Conservation (phyloP, 2,329 filamentous ascomycete genomes). For the Penicillium sp. region DNA sequence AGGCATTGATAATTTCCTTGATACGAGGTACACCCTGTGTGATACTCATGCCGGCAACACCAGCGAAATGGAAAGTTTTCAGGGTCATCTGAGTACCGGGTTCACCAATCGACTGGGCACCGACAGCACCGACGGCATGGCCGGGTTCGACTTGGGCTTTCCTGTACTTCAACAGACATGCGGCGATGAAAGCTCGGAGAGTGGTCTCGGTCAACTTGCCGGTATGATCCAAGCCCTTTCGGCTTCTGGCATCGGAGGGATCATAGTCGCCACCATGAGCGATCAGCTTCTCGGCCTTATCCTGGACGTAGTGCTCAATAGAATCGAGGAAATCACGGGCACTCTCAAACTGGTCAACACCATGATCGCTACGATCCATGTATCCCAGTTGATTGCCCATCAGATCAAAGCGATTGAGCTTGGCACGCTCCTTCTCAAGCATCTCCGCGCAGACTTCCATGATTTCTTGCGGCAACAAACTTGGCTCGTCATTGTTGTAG, state of each 20-base stretch:
- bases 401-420: conserved; percentile 68
- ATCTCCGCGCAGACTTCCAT: conserved; percentile 69
- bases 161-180: conserved; percentile 89
- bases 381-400: conserved; percentile 69
- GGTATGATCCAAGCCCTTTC: conserved; percentile 66
- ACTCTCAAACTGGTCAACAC: conserved; percentile 78
- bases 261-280: conserved; percentile 42
- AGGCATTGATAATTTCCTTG: conserved; percentile 99
- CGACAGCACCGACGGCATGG: conserved; percentile 93
- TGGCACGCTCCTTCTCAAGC: conserved; percentile 70
- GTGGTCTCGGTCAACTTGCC: conserved; percentile 82
- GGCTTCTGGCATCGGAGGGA: conserved; percentile 37
- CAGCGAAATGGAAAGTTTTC: conserved; percentile 99
- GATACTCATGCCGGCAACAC: conserved; percentile 99
- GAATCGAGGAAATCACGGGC: conserved; percentile 80
- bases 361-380: conserved; percentile 70
- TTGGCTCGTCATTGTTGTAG: conserved; percentile 76
- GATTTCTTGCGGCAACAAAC: conserved; percentile 77
- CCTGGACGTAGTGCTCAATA: conserved; percentile 73
- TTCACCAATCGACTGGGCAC: conserved; percentile 96
- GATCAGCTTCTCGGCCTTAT: conserved; percentile 66
- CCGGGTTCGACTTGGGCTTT: conserved; percentile 91
- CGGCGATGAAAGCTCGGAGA: conserved; percentile 74
- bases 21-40: conserved; percentile 99
- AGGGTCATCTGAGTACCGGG: conserved; percentile 99